Percentiles rank a stretch among this genome's conserved stretches.
Conservation (phyloP, 139 green algal genomes). For the Micractinium conductrix region DNA sequence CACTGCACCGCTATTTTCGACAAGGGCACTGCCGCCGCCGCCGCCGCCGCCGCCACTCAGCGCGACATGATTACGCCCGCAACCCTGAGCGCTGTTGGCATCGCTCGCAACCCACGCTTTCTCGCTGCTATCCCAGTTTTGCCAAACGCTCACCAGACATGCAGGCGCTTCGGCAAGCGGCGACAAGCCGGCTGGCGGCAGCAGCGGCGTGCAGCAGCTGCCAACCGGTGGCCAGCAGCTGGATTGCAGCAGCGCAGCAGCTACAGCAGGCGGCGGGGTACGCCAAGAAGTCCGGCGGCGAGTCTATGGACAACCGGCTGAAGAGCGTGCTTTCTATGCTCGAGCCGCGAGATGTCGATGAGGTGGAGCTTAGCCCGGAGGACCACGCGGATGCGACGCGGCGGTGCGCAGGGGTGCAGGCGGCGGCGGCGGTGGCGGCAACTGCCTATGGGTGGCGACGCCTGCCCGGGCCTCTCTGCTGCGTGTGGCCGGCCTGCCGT, state of each 20-base stretch:
- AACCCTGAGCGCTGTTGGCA: no score
- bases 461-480: not conserved
- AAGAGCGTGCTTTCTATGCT: slow-evolving; percentile 36
- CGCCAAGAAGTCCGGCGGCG: slow-evolving; percentile 25
- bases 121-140: no score
- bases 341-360: slow-evolving; percentile 11
- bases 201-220: not conserved
- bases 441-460: not conserved
- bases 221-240: not conserved
- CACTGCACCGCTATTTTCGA: no score
- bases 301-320: slow-evolving; percentile 23
- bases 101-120: no score
- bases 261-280: slow-evolving; percentile 24
- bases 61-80: no score
- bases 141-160: no score
- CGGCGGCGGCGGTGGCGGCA: not conserved
- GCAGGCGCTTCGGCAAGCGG: slow-evolving; percentile 7
- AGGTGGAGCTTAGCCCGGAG: slow-evolving; percentile 24
- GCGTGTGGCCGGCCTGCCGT: no score
- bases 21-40: no score
- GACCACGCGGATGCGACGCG: slow-evolving; percentile 31
- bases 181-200: not conserved
- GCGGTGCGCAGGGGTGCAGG: slow-evolving; percentile 10
- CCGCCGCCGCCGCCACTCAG: no score
- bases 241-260: not conserved